Base-by-base conservation (phyloP, 352 stramenopile species). In the Phytophthora boehmeriae region DNA sequence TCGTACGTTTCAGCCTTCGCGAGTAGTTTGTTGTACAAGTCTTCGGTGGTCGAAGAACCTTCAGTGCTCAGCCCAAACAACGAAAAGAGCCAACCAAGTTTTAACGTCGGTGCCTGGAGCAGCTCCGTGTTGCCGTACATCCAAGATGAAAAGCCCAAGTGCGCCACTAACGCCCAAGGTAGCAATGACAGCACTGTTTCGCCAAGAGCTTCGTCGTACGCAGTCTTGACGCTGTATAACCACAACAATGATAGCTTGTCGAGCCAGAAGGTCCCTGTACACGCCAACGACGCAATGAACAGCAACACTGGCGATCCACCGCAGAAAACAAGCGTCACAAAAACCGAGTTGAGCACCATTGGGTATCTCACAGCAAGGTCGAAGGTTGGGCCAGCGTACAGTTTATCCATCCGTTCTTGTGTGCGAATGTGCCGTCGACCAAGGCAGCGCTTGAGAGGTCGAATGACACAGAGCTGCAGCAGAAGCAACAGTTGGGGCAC, bases 251-350 rank as follows among this genome's bases (percentile, higher is more conserved):
- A 85, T 41, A 95, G 71, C 52, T 96, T 96, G 50, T 96, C 86
- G 25, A 95, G 73, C 81, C 81, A 92, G 49, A 79, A 95, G 8
- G 82, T 93, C 9, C 71, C 70, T 16, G 65, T 73, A 14, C 78
- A 80, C 0, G 86, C 81, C 20, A 92, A 23, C 2, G 83, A 63
- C 2, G 81, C 88, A 36, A 93, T 89, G 42, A 92, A 92, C 13
- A 96, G 73, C 53, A 96, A 44, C 2, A 95, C 61, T 0, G 88
- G 88, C 13, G 86, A 92, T 10, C 86, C 86, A 17, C 86, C 88
- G 30, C 78, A 88, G 54, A 95, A 96, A 14, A 89, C 59, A 53
- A 95, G 80, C 4, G 88, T 94, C 41, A 96, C 86, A 47, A 93
- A 93, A 16, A 95, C 63, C 27, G 81, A 92, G 53, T 94, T 96